Base-by-base conservation (phyloP, 805 yeast species). In the Metschnikowia kunwiensis region DNA sequence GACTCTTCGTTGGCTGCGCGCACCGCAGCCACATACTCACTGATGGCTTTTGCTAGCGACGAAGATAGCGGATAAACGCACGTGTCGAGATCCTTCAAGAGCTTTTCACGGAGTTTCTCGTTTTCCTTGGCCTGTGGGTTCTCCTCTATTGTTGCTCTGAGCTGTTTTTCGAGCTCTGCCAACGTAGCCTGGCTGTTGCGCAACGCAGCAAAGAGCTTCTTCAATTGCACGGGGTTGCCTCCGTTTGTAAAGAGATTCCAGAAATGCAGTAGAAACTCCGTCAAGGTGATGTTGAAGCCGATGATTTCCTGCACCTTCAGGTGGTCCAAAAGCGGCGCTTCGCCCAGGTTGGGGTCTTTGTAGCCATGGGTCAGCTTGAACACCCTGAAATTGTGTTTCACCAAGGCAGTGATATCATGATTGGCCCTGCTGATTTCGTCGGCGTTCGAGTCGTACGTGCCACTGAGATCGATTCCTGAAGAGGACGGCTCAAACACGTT, bases 381-480 rank as follows among this genome's bases (percentile, higher is more conserved):
- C 44, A 77, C 80, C 36, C 76, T 74, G 11, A 78, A 67, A 48
- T 77, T 78, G 27, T 64, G 61, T 45, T 71, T 68, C n/a, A 78
- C 74, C 21, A 77, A 65, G 3, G 53, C 52, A 7, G 70, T 60
- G 7, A 78, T 72, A 27, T 71, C 75, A 26, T 56, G 57, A 19
- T 70, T 58, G 1, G 77, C 69, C 21, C 65, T 68, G 36, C 62
- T 65, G 34, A 67, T 72, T 12, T 62, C 69, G 24, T 51, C 57
- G 27, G 55, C 54, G 38, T 51, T 55, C 20, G 49, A 32, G 6
- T 38, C 45, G 37, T 60, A 66, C 0, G 65, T 60, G 16, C 60
- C 69, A 7, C 50, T 47, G 24, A 60, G 42, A 34, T 54, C 50
- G 10, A 52, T 44, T 2, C 57, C 55, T n/a, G 43, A 35, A 2